phyloP scores from a whole-genome alignment of 1,284 basidiomycete genomes.

The Apiotrichum veenhuisii region DNA sequence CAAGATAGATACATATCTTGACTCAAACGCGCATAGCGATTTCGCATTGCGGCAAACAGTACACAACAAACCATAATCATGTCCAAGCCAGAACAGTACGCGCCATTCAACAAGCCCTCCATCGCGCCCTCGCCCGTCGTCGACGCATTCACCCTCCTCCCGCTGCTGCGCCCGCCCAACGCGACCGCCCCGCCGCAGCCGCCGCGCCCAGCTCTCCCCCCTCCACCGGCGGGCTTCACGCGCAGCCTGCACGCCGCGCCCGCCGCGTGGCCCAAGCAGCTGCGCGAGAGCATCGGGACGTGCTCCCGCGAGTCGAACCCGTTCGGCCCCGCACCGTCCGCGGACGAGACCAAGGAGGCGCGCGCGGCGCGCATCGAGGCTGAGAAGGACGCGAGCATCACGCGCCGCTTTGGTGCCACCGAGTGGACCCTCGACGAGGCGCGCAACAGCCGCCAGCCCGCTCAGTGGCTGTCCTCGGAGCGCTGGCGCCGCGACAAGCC shows the following conservation, averaged over 20 bases:
- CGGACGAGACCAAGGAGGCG: conserved; percentile 25
- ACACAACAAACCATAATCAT: neutral
- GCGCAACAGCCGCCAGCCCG: conserved; percentile 38
- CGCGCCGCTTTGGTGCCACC: conserved; percentile 6
- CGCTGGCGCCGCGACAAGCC: conserved; percentile 14
- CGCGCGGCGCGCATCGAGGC: conserved; percentile 31
- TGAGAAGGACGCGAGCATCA: conserved; percentile 13
- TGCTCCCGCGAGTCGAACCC: conserved; percentile 20
- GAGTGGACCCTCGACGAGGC: conserved; percentile 9
- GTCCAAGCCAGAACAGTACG: neutral
- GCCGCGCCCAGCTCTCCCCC: conserved; percentile 25
- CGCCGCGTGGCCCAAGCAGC: conserved; percentile 7
- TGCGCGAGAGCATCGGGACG: conserved; percentile 29
- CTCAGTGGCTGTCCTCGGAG: conserved; percentile 36
- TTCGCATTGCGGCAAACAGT: too few species aligned
- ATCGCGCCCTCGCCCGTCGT: conserved; percentile 4
- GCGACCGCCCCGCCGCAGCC: conserved; percentile 13
- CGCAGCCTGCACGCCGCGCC: conserved; percentile 62
- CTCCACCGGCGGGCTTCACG: conserved; percentile 47
- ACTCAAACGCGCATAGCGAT: too few species aligned
- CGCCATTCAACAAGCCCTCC: neutral
- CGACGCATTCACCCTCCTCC: neutral
- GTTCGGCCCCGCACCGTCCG: conserved; percentile 13
- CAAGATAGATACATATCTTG: too few species aligned
- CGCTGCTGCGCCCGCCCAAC: conserved; percentile 2